Evolutionary conservation across 192 early-diverging fungal genomes (phyloP), one percentile per base, ranked within the genome.

Genomic region (Entophlyctis luteolus): DNA sequence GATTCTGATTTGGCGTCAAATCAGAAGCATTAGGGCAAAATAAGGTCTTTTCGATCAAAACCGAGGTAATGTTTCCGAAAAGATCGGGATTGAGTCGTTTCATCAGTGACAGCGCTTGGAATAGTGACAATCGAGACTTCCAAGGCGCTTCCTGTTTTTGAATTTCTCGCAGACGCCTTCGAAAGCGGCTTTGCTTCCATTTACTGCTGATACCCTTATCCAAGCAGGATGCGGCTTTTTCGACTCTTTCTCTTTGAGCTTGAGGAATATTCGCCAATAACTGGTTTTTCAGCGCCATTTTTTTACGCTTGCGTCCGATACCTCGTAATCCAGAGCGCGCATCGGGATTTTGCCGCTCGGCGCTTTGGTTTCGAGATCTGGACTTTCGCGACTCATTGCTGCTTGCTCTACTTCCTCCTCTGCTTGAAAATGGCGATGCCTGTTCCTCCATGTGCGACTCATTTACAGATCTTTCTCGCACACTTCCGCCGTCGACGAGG

Each of bases 191-290:
- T 10, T 46, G 28, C 28, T 73, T 65, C 77, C 81, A 79, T 25
- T 77, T 25, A 6, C 38, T 42, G 22, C 59, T 46, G 0, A 83
- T 42, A 0, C 12, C 23, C 1, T 10, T 4, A 55, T 83, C 76
- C 6, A 83, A 55, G 27, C 75, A 59, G n/a, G 54, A 38, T 3
- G 58, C 52, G 2, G 75, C 72, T 52, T 73, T 65, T 46, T 83
- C 81, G 12, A 67, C 32, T n/a, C 29, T 68, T 6, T 83, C 81
- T 18, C 62, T 67, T 45, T 82, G 75, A 0, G 23, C 35, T n/a
- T 58, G 48, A 28, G 38, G 8, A 0, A 80, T 31, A 16, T 36
- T 55, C 8, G 68, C 67, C 28, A 71, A 54, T 6, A 71, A 10
- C 10, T 75, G 23, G 55, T 62, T 76, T 10, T 49, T 59, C 37